These are phyloP conservation scores for Gigaspora rosea DNA, from an alignment of 192 early-diverging fungal species.

Conservation along the genomic window DNA sequence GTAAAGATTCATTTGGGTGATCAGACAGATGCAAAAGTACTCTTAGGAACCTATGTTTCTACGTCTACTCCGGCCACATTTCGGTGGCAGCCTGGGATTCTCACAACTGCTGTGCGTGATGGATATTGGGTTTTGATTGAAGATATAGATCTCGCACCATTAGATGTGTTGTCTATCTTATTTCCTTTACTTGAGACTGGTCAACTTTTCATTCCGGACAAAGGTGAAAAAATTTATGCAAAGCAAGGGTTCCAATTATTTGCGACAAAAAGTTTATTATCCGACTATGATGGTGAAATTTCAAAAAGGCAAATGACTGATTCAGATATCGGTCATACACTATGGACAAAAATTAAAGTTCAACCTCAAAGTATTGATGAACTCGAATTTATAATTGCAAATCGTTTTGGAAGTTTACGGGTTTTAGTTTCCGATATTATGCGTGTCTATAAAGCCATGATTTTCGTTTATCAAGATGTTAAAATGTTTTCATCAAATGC, in stretches of 20 bases:
- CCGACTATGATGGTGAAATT: slow-evolving; percentile 45
- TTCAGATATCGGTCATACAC: slow-evolving; percentile 56
- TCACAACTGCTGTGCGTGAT: slow-evolving; percentile 85
- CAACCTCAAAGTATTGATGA: slow-evolving; percentile 62
- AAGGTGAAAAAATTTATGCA: slow-evolving; percentile 84
- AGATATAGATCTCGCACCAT: slow-evolving; percentile 94
- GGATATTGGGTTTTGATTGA: slow-evolving; percentile 97
- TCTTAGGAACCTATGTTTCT: slow-evolving; percentile 94
- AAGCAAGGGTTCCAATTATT: slow-evolving; percentile 90
- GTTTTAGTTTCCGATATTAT: slow-evolving; percentile 58
- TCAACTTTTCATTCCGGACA: slow-evolving; percentile 84
- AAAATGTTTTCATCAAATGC: slow-evolving; percentile 43
- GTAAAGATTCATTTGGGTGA: slow-evolving; percentile 95
- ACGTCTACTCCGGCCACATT: slow-evolving; percentile 92
- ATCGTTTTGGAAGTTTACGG: slow-evolving; percentile 55
- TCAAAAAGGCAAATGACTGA: slow-evolving; percentile 39
- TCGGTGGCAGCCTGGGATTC: slow-evolving; percentile 91
- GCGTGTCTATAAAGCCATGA: slow-evolving; percentile 53
- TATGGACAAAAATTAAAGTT: slow-evolving; percentile 83
- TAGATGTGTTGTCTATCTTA: slow-evolving; percentile 89
- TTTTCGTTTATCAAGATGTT: slow-evolving; percentile 48
- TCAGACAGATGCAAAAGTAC: slow-evolving; percentile 92
- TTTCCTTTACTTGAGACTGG: slow-evolving; percentile 90
- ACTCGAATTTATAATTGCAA: slow-evolving; percentile 62
- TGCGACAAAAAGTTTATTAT: slow-evolving; percentile 73